A percentile compares a stretch with the other conserved stretches of the same genome.
Conservation (phyloP, 2,329 filamentous ascomycete species). For the Tolypocladium paradoxum region DNA sequence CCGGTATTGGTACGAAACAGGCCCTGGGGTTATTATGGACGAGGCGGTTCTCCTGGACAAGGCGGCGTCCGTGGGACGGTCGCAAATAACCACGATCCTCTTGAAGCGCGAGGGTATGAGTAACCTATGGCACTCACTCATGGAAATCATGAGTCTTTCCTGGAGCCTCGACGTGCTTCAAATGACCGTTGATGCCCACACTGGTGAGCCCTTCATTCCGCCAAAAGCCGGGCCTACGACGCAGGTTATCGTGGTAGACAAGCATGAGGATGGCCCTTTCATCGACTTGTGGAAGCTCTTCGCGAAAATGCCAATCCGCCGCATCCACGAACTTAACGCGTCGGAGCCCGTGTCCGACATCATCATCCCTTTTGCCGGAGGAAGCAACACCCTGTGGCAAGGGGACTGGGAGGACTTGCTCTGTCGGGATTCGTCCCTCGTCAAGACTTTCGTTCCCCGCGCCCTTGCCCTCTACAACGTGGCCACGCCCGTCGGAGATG, state of each 20-base stretch:
- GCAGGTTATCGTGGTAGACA: slow-evolving; percentile 25
- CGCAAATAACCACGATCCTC: slow-evolving; percentile 9
- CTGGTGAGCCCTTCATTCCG: slow-evolving; percentile 10
- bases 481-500: background rate
- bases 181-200: slow-evolving; percentile 10
- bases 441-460: slow-evolving; percentile 19
- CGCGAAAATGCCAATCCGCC: slow-evolving; percentile 16
- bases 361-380: slow-evolving; percentile 28
- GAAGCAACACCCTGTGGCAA: slow-evolving; percentile 30
- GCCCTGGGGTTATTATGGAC: slow-evolving; percentile 13
- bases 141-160: slow-evolving; percentile 22
- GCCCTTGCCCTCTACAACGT: slow-evolving; percentile 19
- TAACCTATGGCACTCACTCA: slow-evolving; percentile 23
- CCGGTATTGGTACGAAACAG: slow-evolving; percentile 20
- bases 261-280: slow-evolving; percentile 21
- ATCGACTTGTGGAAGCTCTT: slow-evolving; percentile 27
- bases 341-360: slow-evolving; percentile 14
- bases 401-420: slow-evolving; percentile 23
- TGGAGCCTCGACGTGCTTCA: slow-evolving; percentile 22
- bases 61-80: background rate
- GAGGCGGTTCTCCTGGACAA: slow-evolving; percentile 7
- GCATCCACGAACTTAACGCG: slow-evolving; percentile 13
- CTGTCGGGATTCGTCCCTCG: slow-evolving; percentile 15
- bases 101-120: slow-evolving; percentile 21
- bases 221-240: slow-evolving; percentile 11